Base-by-base conservation (phyloP, 805 yeast genomes). In the Ogataea ganodermae region DNA sequence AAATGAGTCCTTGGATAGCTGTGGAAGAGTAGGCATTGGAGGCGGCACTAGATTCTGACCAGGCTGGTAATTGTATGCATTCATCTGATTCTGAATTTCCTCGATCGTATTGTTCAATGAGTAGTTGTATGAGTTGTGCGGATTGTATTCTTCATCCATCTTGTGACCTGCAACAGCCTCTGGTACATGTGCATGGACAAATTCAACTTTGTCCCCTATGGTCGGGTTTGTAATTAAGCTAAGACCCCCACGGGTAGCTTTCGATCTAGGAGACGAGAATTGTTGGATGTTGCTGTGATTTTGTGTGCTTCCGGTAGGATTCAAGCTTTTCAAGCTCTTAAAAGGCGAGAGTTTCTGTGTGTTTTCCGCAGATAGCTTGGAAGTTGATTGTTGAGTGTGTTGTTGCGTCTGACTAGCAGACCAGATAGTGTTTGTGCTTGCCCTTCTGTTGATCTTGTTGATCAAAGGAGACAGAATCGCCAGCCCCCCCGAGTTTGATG, bases 51-150 rank as follows among this genome's bases (percentile, higher is more conserved):
- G 18, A 14, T 35, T 36, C 35, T 24, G 20, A 7, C 33, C 35
- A 14, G 50, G 49, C 23, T 32, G 48, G 23, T 47, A 40, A 18
- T 45, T 46, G 31, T 54, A 53, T 6, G 47, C 47, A 30, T 50
- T 56, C 52, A 63, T 45, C 50, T 65, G 69, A 44, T 62, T 55
- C 37, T 63, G 67, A 20, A 65, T 64, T 44, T 65, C 68, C 46
- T 61, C 67, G 16, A 65, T 54, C 2, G 68, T 65, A 44, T 65
- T 65, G 41, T 57, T 62, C 37, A 63, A 39, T 0, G 67, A 62
- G 46, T 63, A 65, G 39, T 65, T 65, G 50, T 58, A 65, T 1
- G 64, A 56, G 39, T 65, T 63, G 28, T 60, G 55, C 10, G 67
- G 56, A 46, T 65, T 63, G 45, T 65, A 65, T 16, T 63, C 67